Percentiles rank a stretch among this genome's conserved stretches.
Evolutionary conservation across 2,329 filamentous ascomycete genomes (phyloP).

Genomic region (Xylariales sp.): DNA sequence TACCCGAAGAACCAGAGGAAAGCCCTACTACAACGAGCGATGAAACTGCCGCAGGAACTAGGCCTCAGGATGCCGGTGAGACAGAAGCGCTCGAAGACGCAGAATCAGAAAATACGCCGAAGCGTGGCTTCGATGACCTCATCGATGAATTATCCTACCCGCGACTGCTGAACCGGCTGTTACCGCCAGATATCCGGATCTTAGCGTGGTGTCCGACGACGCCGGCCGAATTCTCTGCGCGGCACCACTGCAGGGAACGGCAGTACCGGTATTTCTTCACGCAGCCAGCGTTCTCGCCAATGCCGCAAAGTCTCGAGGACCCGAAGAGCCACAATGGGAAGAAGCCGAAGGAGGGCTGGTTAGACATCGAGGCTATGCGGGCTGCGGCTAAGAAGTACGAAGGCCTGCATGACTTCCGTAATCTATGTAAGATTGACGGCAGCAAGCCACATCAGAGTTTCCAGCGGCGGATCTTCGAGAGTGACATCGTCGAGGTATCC

Average conservation of each 20-base stretch:
- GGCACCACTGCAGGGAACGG: slow-evolving; percentile 91
- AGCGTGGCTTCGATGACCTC: slow-evolving; percentile 70
- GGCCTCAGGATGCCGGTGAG: slow-evolving; percentile 20
- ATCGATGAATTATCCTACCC: slow-evolving; percentile 87
- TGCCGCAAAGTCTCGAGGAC: slow-evolving; percentile 65
- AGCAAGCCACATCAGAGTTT: slow-evolving; percentile 91
- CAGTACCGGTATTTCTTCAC: slow-evolving; percentile 99
- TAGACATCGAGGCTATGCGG: slow-evolving; percentile 89
- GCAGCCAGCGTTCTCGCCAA: slow-evolving; percentile 84
- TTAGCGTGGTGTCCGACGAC: slow-evolving; percentile 92
- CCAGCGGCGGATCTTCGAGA: slow-evolving; percentile 79
- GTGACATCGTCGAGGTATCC: slow-evolving; percentile 79
- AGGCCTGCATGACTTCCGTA: slow-evolving; percentile 92
- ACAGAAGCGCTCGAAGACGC: slow-evolving; percentile 1
- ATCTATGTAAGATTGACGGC: slow-evolving; percentile 94
- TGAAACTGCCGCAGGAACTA: slow-evolving; percentile 25
- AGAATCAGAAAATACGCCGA: slow-evolving; percentile 38
- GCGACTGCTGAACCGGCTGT: slow-evolving; percentile 83
- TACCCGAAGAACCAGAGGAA: slow-evolving; percentile 53
- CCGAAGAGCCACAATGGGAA: slow-evolving; percentile 48
- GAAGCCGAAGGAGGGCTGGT: slow-evolving; percentile 73
- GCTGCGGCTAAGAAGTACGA: slow-evolving; percentile 82
- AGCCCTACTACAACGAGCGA: neutral
- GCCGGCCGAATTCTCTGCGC: slow-evolving; percentile 83
- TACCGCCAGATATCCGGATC: slow-evolving; percentile 89